Conservation (phyloP, 352 stramenopile genomes). For the Phytophthora ramorum region DNA sequence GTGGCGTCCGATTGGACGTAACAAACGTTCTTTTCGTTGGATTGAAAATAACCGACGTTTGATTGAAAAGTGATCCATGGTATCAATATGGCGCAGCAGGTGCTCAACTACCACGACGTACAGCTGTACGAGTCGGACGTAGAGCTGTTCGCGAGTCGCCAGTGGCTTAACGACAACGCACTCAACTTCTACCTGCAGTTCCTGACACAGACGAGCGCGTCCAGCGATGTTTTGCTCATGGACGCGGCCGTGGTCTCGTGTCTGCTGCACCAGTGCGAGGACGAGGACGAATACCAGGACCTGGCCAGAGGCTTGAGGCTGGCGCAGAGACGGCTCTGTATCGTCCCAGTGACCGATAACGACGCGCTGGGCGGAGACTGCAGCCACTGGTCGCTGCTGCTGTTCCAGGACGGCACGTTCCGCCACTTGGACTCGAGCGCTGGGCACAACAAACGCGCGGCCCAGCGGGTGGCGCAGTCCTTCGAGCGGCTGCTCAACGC, state of each 20-base stretch:
- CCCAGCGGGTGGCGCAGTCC: slow-evolving; percentile 43
- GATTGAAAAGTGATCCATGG: too few relatives aligned
- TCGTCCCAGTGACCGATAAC: slow-evolving; percentile 82
- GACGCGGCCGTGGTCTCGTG: slow-evolving; percentile 84
- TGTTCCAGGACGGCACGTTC: slow-evolving; percentile 52
- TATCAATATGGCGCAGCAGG: slow-evolving; percentile 29
- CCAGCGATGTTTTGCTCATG: slow-evolving; percentile 64
- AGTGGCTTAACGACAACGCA: slow-evolving; percentile 88
- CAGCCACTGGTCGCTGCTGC: slow-evolving; percentile 82
- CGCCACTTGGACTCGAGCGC: slow-evolving; percentile 79
- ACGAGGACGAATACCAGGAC: slow-evolving; percentile 78
- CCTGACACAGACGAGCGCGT: slow-evolving; percentile 47
- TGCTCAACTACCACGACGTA: slow-evolving; percentile 84
- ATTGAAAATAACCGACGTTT: too few relatives aligned
- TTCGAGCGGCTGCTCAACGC: slow-evolving; percentile 52
- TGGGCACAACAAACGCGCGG: slow-evolving; percentile 62
- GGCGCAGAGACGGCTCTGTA: slow-evolving; percentile 41
- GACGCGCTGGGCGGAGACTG: slow-evolving; percentile 57
- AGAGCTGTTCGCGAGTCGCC: slow-evolving; percentile 55
- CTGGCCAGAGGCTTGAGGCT: slow-evolving; percentile 59
- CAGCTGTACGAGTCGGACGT: slow-evolving; percentile 87
- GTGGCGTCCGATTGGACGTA: too few relatives aligned
- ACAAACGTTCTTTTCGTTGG: too few relatives aligned
- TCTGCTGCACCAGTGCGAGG: slow-evolving; percentile 84
- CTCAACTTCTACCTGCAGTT: slow-evolving; percentile 89